phyloP scores from a whole-genome alignment of 225 moss, liverwort and hornwort genomes.

The Rhytidiadelphus loreus region DNA sequence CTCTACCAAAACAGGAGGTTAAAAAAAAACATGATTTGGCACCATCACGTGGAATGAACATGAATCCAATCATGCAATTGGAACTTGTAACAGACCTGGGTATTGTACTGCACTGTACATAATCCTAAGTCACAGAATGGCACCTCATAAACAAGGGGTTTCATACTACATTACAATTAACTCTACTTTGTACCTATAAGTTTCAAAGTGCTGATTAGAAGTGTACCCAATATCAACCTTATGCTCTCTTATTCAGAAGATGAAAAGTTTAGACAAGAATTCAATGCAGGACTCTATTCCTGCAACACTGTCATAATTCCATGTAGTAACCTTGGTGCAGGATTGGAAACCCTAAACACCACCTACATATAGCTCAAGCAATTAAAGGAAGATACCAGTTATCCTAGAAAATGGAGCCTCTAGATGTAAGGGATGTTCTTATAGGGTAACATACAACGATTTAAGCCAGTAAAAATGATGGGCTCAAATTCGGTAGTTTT shows the following conservation, averaged over 20 bases:
- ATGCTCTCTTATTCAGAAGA: background rate
- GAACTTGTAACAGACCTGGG: too few species aligned
- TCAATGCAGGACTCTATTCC: background rate
- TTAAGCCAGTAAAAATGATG: background rate
- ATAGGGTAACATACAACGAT: background rate
- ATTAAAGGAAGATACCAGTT: background rate
- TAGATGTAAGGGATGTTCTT: background rate
- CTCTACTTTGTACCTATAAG: background rate
- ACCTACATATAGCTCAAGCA: conserved; percentile 18
- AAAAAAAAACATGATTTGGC: too few species aligned
- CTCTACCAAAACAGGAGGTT: too few species aligned
- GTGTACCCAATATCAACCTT: background rate
- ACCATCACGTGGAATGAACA: too few species aligned
- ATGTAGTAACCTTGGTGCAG: conserved; percentile 81
- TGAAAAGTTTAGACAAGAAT: background rate
- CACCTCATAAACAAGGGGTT: background rate
- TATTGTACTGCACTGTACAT: too few species aligned
- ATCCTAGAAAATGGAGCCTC: background rate
- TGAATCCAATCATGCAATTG: too few species aligned
- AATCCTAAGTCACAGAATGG: too few species aligned
- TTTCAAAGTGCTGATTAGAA: background rate
- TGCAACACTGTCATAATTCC: conserved; percentile 66
- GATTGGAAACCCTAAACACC: conserved; percentile 93
- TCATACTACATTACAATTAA: background rate
- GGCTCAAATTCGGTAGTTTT: background rate